A percentile compares a stretch with the other conserved stretches of the same genome.
Conservation (phyloP, 2,329 filamentous ascomycete genomes). For the Fusarium stilboides region DNA sequence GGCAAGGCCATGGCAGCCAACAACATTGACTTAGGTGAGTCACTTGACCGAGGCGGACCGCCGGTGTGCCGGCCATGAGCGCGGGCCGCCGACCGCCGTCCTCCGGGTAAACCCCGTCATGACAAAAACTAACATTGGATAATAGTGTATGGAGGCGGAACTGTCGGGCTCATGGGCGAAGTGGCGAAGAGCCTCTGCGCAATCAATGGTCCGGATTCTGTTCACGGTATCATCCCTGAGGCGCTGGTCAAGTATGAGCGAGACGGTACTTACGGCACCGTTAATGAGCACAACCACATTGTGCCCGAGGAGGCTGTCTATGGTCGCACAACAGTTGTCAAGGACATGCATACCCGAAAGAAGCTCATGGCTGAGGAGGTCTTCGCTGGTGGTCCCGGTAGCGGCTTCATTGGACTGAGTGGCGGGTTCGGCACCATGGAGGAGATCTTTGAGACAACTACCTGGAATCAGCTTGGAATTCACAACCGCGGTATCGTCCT, state of each 20-base stretch:
- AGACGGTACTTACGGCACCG: slow-evolving; percentile 68
- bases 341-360: slow-evolving; percentile 97
- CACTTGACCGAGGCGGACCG: slow-evolving; percentile 13
- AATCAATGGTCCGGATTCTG: slow-evolving; percentile 82
- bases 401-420: slow-evolving; percentile 88
- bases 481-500: slow-evolving; percentile 85
- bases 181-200: slow-evolving; percentile 88
- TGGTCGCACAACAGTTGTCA: slow-evolving; percentile 88
- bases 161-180: slow-evolving; percentile 95
- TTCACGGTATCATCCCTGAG: slow-evolving; percentile 94
- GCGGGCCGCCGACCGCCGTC: slow-evolving; percentile 18
- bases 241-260: slow-evolving; percentile 87
- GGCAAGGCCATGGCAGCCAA: slow-evolving; percentile 81
- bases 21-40: slow-evolving; percentile 80
- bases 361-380: slow-evolving; percentile 93
- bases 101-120: slow-evolving; percentile 1
- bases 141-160: slow-evolving; percentile 93
- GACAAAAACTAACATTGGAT: slow-evolving; percentile 21
- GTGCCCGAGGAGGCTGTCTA: slow-evolving; percentile 77
- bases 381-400: slow-evolving; percentile 83
- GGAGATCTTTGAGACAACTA: slow-evolving; percentile 91
- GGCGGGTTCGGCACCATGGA: slow-evolving; percentile 97
- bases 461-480: slow-evolving; percentile 98
- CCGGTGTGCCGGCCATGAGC: background rate
- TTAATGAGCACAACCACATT: slow-evolving; percentile 65